Conservation (phyloP, 2,329 filamentous ascomycete genomes). For the Colletotrichum liriopes region DNA sequence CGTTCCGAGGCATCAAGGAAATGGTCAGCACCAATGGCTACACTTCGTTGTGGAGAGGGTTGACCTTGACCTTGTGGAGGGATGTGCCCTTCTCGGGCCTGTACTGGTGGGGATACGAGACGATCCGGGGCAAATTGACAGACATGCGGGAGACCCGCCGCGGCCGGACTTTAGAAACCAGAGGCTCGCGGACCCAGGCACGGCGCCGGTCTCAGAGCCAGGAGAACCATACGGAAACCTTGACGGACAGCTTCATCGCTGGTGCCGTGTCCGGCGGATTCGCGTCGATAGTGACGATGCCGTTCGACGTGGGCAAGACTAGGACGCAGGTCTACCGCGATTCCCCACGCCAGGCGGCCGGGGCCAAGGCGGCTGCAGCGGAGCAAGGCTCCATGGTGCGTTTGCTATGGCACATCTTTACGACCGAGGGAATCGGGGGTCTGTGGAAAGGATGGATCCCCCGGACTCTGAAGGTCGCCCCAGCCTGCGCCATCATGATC, state of each 20-base stretch:
- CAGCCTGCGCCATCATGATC: slow-evolving; percentile 99
- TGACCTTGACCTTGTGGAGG: slow-evolving; percentile 93
- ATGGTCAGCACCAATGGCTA: slow-evolving; percentile 88
- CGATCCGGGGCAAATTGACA: slow-evolving; percentile 79
- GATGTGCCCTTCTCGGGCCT: slow-evolving; percentile 97
- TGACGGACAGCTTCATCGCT: slow-evolving; percentile 90
- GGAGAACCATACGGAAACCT: slow-evolving; percentile 82
- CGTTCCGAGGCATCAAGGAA: slow-evolving; percentile 80
- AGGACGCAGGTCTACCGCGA: slow-evolving; percentile 88
- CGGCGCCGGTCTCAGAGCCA: slow-evolving; percentile 72
- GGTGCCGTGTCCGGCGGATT: slow-evolving; percentile 87
- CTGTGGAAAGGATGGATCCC: slow-evolving; percentile 95
- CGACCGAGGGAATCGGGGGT: slow-evolving; percentile 84
- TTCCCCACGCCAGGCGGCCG: slow-evolving; percentile 50
- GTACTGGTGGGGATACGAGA: slow-evolving; percentile 99
- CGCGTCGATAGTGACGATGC: slow-evolving; percentile 90
- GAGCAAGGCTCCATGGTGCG: slow-evolving; percentile 85
- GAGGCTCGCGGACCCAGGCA: slow-evolving; percentile 57
- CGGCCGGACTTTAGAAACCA: slow-evolving; percentile 58
- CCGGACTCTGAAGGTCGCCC: slow-evolving; percentile 92
- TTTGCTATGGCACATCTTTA: slow-evolving; percentile 92
- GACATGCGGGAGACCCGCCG: slow-evolving; percentile 73
- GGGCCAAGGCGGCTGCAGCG: slow-evolving; percentile 64
- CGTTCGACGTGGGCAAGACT: slow-evolving; percentile 98
- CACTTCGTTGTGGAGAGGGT: slow-evolving; percentile 87